A percentile compares a stretch with the other conserved stretches of the same genome.
These are phyloP conservation scores for Plasmodium vivax DNA, from an alignment of 169 alveolate species.

Conservation along the genomic window DNA sequence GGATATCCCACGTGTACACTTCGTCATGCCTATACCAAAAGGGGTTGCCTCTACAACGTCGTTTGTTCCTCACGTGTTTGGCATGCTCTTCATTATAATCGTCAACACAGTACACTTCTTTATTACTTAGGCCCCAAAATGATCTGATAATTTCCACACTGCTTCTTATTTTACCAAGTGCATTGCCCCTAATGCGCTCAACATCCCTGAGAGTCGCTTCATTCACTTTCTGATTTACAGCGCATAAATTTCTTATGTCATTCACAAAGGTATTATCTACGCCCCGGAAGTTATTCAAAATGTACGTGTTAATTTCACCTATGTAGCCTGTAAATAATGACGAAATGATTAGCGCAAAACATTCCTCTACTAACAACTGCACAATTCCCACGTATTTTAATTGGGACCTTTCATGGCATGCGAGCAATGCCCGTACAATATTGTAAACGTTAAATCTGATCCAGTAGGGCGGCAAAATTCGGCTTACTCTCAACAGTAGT, in stretches of 20 bases:
- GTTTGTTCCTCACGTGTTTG: neutral
- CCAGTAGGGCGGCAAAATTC: slow-evolving; percentile 68
- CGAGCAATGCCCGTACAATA: slow-evolving; percentile 18
- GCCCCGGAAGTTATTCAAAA: slow-evolving; percentile 12
- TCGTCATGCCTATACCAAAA: slow-evolving; percentile 67
- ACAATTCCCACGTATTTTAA: slow-evolving; percentile 29
- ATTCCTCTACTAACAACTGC: slow-evolving; percentile 48
- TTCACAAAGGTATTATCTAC: slow-evolving; percentile 1
- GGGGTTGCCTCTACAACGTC: neutral
- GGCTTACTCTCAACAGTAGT: slow-evolving; percentile 44
- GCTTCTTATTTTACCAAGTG: neutral
- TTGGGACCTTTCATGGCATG: slow-evolving; percentile 22
- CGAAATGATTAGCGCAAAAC: slow-evolving; percentile 18
- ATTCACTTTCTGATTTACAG: neutral
- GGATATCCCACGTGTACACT: slow-evolving; percentile 60
- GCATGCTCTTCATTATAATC: neutral
- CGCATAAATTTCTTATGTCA: slow-evolving; percentile 16
- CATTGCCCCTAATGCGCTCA: neutral
- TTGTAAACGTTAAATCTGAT: slow-evolving; percentile 32
- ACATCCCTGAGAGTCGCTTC: neutral
- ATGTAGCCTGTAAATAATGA: slow-evolving; percentile 66
- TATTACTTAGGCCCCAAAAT: neutral
- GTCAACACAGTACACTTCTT: neutral
- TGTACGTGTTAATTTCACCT: slow-evolving; percentile 50
- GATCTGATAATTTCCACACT: neutral